Evolutionary conservation across 345 rosid species (phyloP).

Genomic region (Mallotus nudiflorus): DNA sequence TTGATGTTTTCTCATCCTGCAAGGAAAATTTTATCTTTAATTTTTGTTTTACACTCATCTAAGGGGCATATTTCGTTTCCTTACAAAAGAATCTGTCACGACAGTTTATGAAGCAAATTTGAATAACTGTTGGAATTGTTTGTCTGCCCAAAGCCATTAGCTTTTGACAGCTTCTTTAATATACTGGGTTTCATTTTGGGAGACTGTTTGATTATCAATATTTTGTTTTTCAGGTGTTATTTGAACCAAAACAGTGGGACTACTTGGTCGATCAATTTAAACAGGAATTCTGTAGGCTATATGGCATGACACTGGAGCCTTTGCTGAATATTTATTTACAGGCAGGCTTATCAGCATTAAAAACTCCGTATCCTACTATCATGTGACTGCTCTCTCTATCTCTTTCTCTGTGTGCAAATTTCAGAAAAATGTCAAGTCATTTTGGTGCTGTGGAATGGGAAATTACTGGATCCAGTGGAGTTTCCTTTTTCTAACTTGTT

Average conservation of each 20-base stretch:
- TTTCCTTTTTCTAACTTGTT: not conserved
- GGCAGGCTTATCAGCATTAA: slow-evolving; percentile 94
- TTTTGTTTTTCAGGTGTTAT: slow-evolving; percentile 57
- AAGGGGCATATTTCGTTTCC: not conserved
- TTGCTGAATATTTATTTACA: slow-evolving; percentile 85
- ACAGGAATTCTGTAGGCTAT: slow-evolving; percentile 87
- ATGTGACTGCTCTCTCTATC: no score
- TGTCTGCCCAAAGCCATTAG: not conserved
- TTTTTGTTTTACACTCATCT: not conserved
- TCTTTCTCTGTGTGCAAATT: not conserved
- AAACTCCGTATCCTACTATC: slow-evolving; percentile 78
- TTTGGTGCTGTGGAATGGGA: not conserved
- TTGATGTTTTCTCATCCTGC: not conserved
- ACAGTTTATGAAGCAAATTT: no score
- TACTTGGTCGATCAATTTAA: slow-evolving; percentile 80
- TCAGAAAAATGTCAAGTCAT: not conserved
- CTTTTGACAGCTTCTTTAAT: not conserved
- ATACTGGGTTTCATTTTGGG: not conserved
- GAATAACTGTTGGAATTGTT: not conserved
- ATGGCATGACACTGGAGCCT: slow-evolving; percentile 97
- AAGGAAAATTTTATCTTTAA: not conserved
- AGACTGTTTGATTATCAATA: slow-evolving; percentile 6
- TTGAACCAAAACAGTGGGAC: slow-evolving; percentile 94
- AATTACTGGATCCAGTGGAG: not conserved
- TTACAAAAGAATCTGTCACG: not conserved